Conservation (phyloP, 805 yeast genomes). For the Teunomyces aglyptinius region DNA sequence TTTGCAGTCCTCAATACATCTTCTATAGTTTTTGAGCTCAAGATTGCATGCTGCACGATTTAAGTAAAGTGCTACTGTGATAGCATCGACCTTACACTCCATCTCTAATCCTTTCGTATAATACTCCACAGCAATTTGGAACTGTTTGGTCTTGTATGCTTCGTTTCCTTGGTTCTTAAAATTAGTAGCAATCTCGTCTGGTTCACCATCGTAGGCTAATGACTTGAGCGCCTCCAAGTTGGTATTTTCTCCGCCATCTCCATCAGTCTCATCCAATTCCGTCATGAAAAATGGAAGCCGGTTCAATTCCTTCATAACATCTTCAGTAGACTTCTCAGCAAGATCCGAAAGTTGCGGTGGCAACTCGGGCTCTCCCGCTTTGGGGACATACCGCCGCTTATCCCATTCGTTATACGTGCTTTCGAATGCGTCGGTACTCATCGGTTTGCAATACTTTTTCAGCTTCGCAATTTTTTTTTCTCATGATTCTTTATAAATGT, state of each 20-base stretch:
- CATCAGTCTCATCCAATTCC: constrained; percentile 71
- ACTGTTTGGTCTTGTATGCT: constrained; percentile 67
- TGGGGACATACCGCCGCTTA: constrained; percentile 37
- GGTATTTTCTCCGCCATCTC: constrained; percentile 69
- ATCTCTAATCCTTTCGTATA: constrained; percentile 80
- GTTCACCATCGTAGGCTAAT: constrained; percentile 92
- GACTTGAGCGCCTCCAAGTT: constrained; percentile 87
- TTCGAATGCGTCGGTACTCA: not conserved
- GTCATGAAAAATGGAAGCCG: constrained; percentile 94
- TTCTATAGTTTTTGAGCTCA: constrained; percentile 79
- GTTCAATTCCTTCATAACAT: constrained; percentile 74
- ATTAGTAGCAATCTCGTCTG: constrained; percentile 84
- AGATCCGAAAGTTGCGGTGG: constrained; percentile 80
- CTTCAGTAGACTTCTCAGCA: constrained; percentile 65
- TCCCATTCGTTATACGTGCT: constrained; percentile 38
- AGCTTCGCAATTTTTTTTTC: constrained; percentile 10
- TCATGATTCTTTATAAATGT: not conserved
- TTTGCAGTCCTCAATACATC: constrained; percentile 83
- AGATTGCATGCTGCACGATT: constrained; percentile 93
- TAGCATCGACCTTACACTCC: constrained; percentile 52
- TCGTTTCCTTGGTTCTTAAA: constrained; percentile 95
- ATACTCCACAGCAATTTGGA: constrained; percentile 69
- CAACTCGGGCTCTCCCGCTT: constrained; percentile 63
- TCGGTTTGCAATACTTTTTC: constrained; percentile 17
- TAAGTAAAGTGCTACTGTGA: constrained; percentile 63